phyloP scores from a whole-genome alignment of 2,329 filamentous ascomycete genomes.

The Hypoxylon sp. region DNA sequence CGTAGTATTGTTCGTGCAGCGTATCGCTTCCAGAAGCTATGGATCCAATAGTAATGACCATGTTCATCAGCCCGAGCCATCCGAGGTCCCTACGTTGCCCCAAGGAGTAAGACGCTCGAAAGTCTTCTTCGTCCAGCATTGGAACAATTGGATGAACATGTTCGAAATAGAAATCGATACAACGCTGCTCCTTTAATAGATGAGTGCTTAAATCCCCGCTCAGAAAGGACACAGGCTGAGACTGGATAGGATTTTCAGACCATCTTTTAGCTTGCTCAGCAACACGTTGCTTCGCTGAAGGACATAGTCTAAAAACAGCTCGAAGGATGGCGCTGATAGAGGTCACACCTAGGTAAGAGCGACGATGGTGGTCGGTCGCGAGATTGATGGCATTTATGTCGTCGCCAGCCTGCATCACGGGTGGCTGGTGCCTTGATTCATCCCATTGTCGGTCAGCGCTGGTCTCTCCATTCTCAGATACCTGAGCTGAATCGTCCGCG shows the following conservation, averaged over 20 bases:
- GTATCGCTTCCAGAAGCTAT: slow-evolving; percentile 43
- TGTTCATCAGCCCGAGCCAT: slow-evolving; percentile 40
- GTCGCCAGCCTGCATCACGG: slow-evolving; percentile 38
- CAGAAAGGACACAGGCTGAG: slow-evolving; percentile 29
- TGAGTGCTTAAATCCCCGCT: slow-evolving; percentile 30
- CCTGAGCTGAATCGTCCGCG: slow-evolving; percentile 38
- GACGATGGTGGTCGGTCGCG: slow-evolving; percentile 40
- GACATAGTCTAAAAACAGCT: slow-evolving; percentile 39
- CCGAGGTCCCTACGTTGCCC: slow-evolving; percentile 35
- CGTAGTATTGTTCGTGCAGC: slow-evolving; percentile 41
- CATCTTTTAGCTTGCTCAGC: slow-evolving; percentile 41
- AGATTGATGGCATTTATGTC: slow-evolving; percentile 44
- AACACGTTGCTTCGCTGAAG: slow-evolving; percentile 39
- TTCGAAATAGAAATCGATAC: slow-evolving; percentile 43
- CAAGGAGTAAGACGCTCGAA: slow-evolving; percentile 35
- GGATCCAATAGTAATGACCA: slow-evolving; percentile 43
- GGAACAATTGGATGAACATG: slow-evolving; percentile 42
- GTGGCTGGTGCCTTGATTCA: slow-evolving; percentile 39
- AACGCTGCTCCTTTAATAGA: slow-evolving; percentile 41
- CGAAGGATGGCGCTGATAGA: slow-evolving; percentile 43
- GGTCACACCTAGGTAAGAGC: slow-evolving; percentile 39
- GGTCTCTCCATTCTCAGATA: slow-evolving; percentile 41
- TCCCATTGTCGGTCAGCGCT: slow-evolving; percentile 41
- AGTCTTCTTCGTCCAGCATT: slow-evolving; percentile 42
- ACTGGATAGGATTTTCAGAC: slow-evolving; percentile 32